Evolutionary conservation across 306 rosid species (phyloP).

Genomic region (Cucumis melo): DNA sequence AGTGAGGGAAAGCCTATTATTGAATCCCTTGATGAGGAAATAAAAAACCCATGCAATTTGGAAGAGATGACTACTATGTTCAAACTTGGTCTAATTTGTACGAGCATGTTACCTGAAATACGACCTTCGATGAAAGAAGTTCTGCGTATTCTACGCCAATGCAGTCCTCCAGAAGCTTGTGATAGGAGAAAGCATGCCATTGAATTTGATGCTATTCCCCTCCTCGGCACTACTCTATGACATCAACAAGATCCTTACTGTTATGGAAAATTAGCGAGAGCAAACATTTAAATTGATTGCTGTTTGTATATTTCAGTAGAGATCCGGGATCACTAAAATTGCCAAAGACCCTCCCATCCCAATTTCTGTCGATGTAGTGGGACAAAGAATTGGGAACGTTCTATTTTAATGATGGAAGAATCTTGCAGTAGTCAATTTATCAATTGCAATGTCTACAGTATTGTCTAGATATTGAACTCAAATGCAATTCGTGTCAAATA

Average conservation of each 20-base stretch:
- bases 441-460: not conserved
- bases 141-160: constrained; percentile 44
- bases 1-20: constrained; percentile 34
- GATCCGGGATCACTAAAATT: not conserved
- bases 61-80: constrained; percentile 48
- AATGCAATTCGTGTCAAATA: not conserved
- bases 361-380: not conserved
- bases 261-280: not conserved
- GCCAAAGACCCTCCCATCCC: not conserved
- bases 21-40: constrained; percentile 43
- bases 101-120: constrained; percentile 39
- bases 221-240: constrained; percentile 34
- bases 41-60: constrained; percentile 28
- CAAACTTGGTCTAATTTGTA: constrained; percentile 70
- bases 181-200: constrained; percentile 18
- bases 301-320: not conserved
- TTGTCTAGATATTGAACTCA: not conserved
- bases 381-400: not conserved
- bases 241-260: constrained; percentile 15
- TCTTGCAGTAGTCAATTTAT: not conserved
- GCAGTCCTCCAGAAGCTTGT: constrained; percentile 16
- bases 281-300: not conserved
- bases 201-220: constrained; percentile 44
- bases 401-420: not conserved
- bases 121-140: constrained; percentile 65